Conservation (phyloP, 441 rosid genomes). For the Lepidium campestre region DNA sequence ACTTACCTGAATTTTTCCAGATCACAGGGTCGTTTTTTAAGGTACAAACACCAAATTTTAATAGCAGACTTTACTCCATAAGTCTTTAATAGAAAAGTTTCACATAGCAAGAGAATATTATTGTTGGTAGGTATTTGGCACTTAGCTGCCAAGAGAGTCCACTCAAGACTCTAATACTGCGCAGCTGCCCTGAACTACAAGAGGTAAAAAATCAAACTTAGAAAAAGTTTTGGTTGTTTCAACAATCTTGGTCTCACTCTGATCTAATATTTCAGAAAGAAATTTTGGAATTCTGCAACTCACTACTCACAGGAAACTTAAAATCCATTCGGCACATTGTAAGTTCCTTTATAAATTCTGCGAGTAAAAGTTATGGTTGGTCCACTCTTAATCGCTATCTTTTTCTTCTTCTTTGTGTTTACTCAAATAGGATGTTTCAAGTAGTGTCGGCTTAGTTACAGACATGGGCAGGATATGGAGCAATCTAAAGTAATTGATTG, state of each 20-base stretch:
- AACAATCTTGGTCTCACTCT: constrained; percentile 1
- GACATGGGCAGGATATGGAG: background rate
- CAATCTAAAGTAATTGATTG: constrained; percentile 12
- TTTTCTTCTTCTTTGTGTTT: background rate
- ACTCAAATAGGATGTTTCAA: constrained; percentile 19
- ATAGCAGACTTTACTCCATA: background rate
- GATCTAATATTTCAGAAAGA: constrained; percentile 14
- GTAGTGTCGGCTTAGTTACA: background rate
- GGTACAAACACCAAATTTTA: constrained; percentile 8
- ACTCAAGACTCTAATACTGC: constrained; percentile 26
- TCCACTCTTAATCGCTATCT: background rate
- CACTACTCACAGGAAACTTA: constrained; percentile 13
- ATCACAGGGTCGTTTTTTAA: constrained; percentile 23
- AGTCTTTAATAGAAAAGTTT: background rate
- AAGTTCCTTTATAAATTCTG: background rate
- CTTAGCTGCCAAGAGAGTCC: constrained; percentile 5
- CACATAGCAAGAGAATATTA: background rate
- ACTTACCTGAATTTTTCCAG: constrained; percentile 23
- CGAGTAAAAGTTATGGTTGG: background rate
- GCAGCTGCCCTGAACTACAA: constrained; percentile 8
- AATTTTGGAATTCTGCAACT: constrained; percentile 19
- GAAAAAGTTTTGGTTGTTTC: background rate
- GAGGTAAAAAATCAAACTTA: constrained; percentile 11
- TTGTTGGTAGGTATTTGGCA: constrained; percentile 16
- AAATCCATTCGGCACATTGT: constrained; percentile 20